These are phyloP conservation scores for Malus sieversii DNA, from an alignment of 306 rosid species.

Conservation along the genomic window DNA sequence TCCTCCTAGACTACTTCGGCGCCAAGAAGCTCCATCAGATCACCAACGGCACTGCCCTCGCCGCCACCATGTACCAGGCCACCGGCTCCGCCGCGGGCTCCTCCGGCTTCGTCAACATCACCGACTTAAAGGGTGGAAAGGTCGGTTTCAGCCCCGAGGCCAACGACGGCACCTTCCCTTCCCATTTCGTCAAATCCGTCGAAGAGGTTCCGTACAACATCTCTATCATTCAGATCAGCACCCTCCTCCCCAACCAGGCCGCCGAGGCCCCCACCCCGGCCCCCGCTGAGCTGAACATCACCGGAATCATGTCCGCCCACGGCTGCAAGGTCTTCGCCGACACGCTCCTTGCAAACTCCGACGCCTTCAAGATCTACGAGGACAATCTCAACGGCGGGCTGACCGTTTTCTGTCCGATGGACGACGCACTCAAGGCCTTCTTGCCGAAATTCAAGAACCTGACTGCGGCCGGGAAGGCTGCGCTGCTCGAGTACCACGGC, in stretches of 20 bases:
- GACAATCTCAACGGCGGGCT: slow-evolving; percentile 52
- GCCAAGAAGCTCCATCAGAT: slow-evolving; percentile 98
- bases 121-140: slow-evolving; percentile 72
- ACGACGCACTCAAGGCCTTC: slow-evolving; percentile 54
- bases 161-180: slow-evolving; percentile 43
- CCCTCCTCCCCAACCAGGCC: slow-evolving; percentile 47
- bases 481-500: slow-evolving; percentile 60
- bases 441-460: slow-evolving; percentile 66
- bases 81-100: slow-evolving; percentile 74
- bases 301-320: slow-evolving; percentile 52
- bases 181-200: slow-evolving; percentile 58
- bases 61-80: slow-evolving; percentile 85
- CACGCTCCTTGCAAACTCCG: slow-evolving; percentile 27
- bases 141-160: slow-evolving; percentile 65
- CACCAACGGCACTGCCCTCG: slow-evolving; percentile 82
- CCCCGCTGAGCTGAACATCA: slow-evolving; percentile 52
- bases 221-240: slow-evolving; percentile 73
- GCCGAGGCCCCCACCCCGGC: slow-evolving; percentile 72
- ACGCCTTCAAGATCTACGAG: slow-evolving; percentile 31
- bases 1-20: slow-evolving; percentile 81
- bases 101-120: slow-evolving; percentile 80
- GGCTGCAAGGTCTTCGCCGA: slow-evolving; percentile 74
- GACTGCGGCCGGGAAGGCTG: slow-evolving; percentile 38
- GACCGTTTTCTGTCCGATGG: slow-evolving; percentile 71
- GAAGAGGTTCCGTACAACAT: slow-evolving; percentile 69